Percentiles rank a stretch among this genome's conserved stretches.
These are phyloP conservation scores for Amorphotheca resinae DNA, from an alignment of 495 filamentous ascomycete species.

Conservation along the genomic window DNA sequence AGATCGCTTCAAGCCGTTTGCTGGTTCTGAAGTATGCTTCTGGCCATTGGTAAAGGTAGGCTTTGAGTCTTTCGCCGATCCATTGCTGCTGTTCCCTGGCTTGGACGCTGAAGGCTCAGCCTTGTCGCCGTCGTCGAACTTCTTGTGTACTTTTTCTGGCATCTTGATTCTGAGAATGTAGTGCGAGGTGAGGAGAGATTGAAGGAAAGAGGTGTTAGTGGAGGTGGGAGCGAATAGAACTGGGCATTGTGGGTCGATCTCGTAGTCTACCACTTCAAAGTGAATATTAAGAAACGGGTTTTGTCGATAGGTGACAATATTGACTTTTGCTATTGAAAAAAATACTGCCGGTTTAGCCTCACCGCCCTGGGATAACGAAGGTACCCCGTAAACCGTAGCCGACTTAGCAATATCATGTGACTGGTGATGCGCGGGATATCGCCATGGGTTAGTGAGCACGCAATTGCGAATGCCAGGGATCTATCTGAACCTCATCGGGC, in stretches of 20 bases:
- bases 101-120: not conserved
- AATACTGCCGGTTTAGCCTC: not conserved
- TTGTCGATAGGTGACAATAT: too few relatives aligned
- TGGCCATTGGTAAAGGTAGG: not conserved
- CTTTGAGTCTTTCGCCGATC: not conserved
- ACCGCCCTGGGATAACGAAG: not conserved
- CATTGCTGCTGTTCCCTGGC: not conserved
- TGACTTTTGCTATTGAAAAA: not conserved
- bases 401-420: too few relatives aligned
- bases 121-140: conserved; percentile 26
- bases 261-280: not conserved
- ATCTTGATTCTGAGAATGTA: conserved; percentile 22
- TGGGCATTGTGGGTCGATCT: not conserved
- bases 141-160: conserved; percentile 37
- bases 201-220: not conserved
- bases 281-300: not conserved
- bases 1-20: conserved; percentile 8
- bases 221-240: not conserved
- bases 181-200: not conserved
- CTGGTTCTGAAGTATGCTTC: too few relatives aligned
- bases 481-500: not conserved
- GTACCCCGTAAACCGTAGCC: not conserved
- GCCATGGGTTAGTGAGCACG: conserved; percentile 3
- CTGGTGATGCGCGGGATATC: too few relatives aligned
- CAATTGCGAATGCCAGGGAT: not conserved